Percentiles rank a stretch among this genome's conserved stretches.
Conservation (phyloP, 768 basidiomycete genomes). For the Tephrocybe sp. region DNA sequence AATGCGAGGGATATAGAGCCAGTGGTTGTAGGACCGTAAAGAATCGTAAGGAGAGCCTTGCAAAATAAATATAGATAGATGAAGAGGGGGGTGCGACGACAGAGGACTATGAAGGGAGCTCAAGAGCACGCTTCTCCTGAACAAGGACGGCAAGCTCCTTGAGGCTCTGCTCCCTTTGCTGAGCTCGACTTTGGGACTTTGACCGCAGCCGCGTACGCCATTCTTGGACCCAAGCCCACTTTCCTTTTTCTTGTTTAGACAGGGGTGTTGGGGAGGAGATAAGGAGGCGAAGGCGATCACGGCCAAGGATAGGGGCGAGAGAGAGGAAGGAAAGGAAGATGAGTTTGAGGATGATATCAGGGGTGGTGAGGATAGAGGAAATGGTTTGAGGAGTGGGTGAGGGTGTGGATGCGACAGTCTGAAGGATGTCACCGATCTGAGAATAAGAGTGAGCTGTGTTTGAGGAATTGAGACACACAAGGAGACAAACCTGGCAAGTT, state of each 20-base stretch:
- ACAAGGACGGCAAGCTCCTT: conserved; percentile 49
- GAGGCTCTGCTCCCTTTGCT: conserved; percentile 40
- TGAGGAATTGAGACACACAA: conserved; percentile 16
- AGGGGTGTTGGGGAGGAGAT: conserved; percentile 30
- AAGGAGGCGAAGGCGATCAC: conserved; percentile 60
- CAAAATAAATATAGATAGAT: conserved; percentile 18
- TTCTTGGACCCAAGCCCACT: conserved; percentile 68
- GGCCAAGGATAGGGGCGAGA: conserved; percentile 81
- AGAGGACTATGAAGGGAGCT: conserved; percentile 31
- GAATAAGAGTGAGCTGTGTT: conserved; percentile 18
- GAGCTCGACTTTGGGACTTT: conserved; percentile 47
- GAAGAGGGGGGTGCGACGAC: conserved; percentile 7
- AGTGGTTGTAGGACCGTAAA: conserved; percentile 9
- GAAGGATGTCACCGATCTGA: conserved; percentile 85
- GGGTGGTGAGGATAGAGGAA: conserved; percentile 82
- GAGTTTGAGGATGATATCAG: conserved; percentile 81
- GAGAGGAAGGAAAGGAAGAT: conserved; percentile 80
- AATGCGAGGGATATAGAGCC: conserved; percentile 18
- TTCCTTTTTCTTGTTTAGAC: conserved; percentile 22
- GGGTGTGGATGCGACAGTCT: conserved; percentile 74
- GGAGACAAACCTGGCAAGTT: conserved; percentile 72
- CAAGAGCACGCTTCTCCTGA: conserved; percentile 51
- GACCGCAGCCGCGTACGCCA: conserved; percentile 62
- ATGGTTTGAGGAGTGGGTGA: conserved; percentile 73
- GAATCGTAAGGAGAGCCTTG: conserved; percentile 12